Base-by-base conservation (phyloP, 345 rosid species). In the Balakata baccata region DNA sequence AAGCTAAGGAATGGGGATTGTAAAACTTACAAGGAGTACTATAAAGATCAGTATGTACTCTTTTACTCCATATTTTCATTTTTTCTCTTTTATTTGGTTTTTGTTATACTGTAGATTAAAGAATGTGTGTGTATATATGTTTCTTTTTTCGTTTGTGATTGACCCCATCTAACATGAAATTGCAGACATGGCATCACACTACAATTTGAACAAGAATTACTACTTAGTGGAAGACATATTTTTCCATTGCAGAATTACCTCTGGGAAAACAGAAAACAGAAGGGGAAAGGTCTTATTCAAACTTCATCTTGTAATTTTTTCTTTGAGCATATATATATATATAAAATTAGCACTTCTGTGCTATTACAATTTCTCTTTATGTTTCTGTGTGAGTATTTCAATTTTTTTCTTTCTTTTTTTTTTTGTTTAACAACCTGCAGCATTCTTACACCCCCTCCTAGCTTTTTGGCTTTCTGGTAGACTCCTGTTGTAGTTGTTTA, bases 171-270 rank as follows among this genome's bases (percentile, higher is more conserved):
- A 23, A 11, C 51, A 16, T 11, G 9, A 58, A 47, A 70, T 61
- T 85, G 72, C 87, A 94, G 98, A 78, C 76, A 92, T 81, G 83
- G 75, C 65, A 81, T 92, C 60, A 73, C 49, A 16, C 79, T 94
- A 74, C 4, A 34, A 22, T 79, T 68, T 81, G 77, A 78, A 63
- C 78, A 39, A 53, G 85, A 84, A 71, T 61, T 78, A 0, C 79
- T 94, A 50, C 82, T 94, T 47, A 66, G 71, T 0, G 97, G 89
- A 47, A 82, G 88, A 66, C 97, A 82, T 70, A 66, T 92, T 71
- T 90, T 88, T 81, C 81, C 77, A 0, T 65, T 87, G 67, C 91
- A 87, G 22, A 94, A 87, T 81, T 70, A 77, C 65, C 85, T 88
- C 75, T 66, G 45, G 11, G 70, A 75, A 63, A 51, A 81, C 77